Base-by-base conservation (phyloP, 768 basidiomycete genomes). In the Russula earlei region DNA sequence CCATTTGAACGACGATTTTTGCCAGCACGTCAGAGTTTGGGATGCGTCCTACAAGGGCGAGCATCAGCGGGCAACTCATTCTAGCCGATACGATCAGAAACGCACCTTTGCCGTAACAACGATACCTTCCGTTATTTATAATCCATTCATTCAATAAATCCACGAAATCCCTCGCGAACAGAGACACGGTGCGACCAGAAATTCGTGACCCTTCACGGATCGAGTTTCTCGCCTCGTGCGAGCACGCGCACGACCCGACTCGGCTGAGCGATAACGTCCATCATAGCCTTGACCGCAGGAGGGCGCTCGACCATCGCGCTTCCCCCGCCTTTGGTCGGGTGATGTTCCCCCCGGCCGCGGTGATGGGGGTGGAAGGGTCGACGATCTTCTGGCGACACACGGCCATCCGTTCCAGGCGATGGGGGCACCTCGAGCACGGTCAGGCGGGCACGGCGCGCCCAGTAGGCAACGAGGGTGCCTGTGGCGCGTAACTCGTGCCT, bases 211-310 rank as follows among this genome's bases (percentile, higher is more conserved):
- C 27, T 24, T 60, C 49, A 62, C 37, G 78, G 79, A 41, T 91
- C 87, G 51, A 91, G 69, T 69, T 90, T 89, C 76, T 91, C 89
- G 31, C 89, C 89, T 12, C 89, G 80, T 1, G 89, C 86, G 57
- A 91, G 79, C 27, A 91, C 84, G 24, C 87, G 75, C 33, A 91
- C 82, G 60, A 86, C 83, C 59, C 81, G 84, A 67, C 78, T 84
- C 7, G 85, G 83, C 61, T 87, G 83, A 20, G 83, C 74, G 9
- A 86, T 77, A 68, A 80, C 79, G 60, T 84, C 84, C 85, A 86
- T 87, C 85, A 90, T 87, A 4, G 84, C 82, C 76, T 82, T 80
- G 45, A 87, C 85, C 2, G 86, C 83, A 9, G 84, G 78, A 0
- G 86, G 85, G 19, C 86, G 80, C 66, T 90, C 88, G 48, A 90